A percentile compares a stretch with the other conserved stretches of the same genome.
Evolutionary conservation across 1,284 basidiomycete species (phyloP).

Genomic region (Microbotryum intermedium): DNA sequence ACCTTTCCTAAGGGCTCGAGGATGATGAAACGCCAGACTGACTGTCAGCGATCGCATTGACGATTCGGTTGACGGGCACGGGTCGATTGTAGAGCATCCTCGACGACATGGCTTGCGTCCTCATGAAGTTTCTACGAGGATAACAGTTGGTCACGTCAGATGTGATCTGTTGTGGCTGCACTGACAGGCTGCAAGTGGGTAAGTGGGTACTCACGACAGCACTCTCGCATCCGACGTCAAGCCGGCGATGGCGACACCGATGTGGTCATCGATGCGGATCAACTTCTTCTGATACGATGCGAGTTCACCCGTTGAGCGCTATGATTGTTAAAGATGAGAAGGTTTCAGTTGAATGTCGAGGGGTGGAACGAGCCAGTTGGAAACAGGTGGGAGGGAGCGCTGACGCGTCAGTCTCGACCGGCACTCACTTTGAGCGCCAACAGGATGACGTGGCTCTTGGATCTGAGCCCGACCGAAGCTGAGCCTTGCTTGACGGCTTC

Average conservation of each 20-base stretch:
- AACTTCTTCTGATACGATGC: conserved; percentile 99
- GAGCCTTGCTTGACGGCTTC: conserved; percentile 99
- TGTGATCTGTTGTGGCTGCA: background rate
- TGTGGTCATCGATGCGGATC: conserved; percentile 98
- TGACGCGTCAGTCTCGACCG: background rate
- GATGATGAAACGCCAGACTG: conserved; percentile 20
- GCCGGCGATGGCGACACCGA: conserved; percentile 96
- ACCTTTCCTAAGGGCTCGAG: background rate
- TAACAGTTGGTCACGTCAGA: background rate
- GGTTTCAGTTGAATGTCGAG: background rate
- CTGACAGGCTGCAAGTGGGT: no score
- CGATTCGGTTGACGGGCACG: conserved; percentile 85
- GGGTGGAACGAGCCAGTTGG: background rate
- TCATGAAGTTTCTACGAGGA: conserved; percentile 83
- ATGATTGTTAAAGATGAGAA: background rate
- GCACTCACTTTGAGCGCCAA: conserved; percentile 74
- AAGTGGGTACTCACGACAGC: conserved; percentile 55
- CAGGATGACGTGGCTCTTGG: conserved; percentile 88
- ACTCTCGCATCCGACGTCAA: conserved; percentile 97
- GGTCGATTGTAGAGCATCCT: conserved; percentile 92
- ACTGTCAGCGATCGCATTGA: conserved; percentile 92
- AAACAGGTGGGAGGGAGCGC: background rate
- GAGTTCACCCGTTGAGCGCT: conserved; percentile 98
- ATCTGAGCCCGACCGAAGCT: conserved; percentile 89
- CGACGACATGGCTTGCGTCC: conserved; percentile 92